phyloP scores from a whole-genome alignment of 176 grass and related monocot species.

The Carex myosuroides region DNA sequence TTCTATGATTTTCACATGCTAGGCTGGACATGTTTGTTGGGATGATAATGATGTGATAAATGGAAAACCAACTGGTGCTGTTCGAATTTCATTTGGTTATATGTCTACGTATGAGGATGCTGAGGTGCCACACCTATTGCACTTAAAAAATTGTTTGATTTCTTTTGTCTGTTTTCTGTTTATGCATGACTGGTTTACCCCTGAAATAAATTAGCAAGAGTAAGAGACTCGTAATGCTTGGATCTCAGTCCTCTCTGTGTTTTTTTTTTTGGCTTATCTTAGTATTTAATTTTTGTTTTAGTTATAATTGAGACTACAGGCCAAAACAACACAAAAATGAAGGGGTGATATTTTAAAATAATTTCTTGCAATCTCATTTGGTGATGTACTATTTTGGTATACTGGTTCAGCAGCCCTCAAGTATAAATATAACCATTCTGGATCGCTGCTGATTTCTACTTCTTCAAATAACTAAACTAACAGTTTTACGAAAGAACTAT shows the following conservation, averaged over 20 bases:
- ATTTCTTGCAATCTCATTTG: constrained; percentile 15
- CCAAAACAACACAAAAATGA: neutral
- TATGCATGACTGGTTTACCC: neutral
- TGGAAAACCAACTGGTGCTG: constrained; percentile 90
- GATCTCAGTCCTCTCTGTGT: neutral
- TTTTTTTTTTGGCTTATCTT: neutral
- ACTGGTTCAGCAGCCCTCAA: neutral
- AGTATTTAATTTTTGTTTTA: neutral
- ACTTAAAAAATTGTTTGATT: constrained; percentile 14
- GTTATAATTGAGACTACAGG: neutral
- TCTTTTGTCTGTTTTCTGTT: neutral
- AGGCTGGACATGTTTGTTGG: constrained; percentile 97
- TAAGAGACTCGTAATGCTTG: neutral
- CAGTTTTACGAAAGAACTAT: neutral
- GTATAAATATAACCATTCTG: constrained; percentile 12
- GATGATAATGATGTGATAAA: constrained; percentile 92
- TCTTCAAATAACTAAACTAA: neutral
- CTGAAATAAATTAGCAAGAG: neutral
- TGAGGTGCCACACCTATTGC: constrained; percentile 30
- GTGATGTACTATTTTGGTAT: neutral
- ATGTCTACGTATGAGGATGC: constrained; percentile 86
- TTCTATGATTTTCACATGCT: constrained; percentile 20
- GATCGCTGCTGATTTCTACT: neutral
- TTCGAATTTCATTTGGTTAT: constrained; percentile 97
- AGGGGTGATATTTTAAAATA: neutral